Evolutionary conservation across 2,329 filamentous ascomycete species (phyloP), one percentile per base, ranked within the genome.

Genomic region (Aplosporella prunicola): DNA sequence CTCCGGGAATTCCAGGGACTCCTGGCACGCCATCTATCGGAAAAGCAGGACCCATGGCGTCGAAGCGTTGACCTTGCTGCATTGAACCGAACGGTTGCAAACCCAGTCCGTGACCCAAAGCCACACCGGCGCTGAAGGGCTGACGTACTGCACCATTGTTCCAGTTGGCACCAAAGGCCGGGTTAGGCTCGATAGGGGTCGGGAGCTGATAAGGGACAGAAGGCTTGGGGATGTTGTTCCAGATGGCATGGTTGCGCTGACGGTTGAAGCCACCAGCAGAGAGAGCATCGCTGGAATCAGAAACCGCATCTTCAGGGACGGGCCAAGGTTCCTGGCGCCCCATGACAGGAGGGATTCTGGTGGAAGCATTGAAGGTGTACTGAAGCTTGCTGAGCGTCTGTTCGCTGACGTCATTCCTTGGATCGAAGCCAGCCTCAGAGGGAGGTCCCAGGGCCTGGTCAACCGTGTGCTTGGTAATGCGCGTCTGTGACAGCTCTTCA

Each of bases 401-500:
- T 45, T 71, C 67, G 6, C 61, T 66, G 17, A 71, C 57, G 32
- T 73, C 68, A 39, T 51, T 56, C 26, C 57, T 64, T 26, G 56
- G 54, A 39, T 56, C 58, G 45, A 69, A 71, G 39, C 72, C 69
- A 25, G 59, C 55, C 44, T 74, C 71, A 5, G 64, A 64, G 5
- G 63, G 58, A 42, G 65, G 61, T n/a, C 69, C 67, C 36, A 73
- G 63, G 7, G 56, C 60, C 47, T 74, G 71, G 32, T 76, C 72
- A 38, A 72, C 61, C 9, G 75, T 80, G 36, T 73, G 65, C 49
- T 74, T 76, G 22, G 66, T 65, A 39, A 76, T 70, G 20, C 76
- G 76, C 16, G 69, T 76, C 45, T 82, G 75, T 25, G 76, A 69
- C 43, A 85, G 68, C 61, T 86, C 79, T 37, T 82, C 72, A 41